phyloP scores from a whole-genome alignment of 306 rosid genomes.

The Cicer bijugum region DNA sequence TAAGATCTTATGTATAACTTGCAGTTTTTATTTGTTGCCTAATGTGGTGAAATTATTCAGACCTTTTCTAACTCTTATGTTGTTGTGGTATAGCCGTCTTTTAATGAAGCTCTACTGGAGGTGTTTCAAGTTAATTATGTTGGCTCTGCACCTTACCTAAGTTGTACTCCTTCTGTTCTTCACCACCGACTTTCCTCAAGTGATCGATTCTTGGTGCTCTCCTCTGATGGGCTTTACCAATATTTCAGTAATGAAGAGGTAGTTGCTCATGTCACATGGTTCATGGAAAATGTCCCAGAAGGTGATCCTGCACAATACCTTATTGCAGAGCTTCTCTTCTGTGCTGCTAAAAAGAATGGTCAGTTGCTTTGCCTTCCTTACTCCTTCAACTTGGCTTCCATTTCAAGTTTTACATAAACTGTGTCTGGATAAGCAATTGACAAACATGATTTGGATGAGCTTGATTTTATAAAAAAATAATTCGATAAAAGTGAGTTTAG shows the following conservation, averaged over 20 bases:
- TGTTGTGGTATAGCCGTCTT: conserved; percentile 54
- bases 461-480: not conserved
- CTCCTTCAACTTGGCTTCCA: not conserved
- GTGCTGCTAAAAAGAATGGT: conserved; percentile 76
- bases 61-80: conserved; percentile 9
- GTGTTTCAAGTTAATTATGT: conserved; percentile 63
- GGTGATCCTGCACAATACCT: conserved; percentile 83
- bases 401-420: not conserved
- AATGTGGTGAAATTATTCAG: conserved; percentile 3
- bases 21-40: not conserved
- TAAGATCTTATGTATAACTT: not conserved
- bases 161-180: conserved; percentile 60
- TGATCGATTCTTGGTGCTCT: conserved; percentile 69
- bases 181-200: conserved; percentile 70
- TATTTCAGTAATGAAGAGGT: conserved; percentile 75
- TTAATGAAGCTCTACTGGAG: conserved; percentile 59
- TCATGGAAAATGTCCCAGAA: conserved; percentile 70
- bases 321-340: conserved; percentile 70
- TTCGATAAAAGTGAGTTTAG: not conserved
- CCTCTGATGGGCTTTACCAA: conserved; percentile 71
- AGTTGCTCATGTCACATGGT: conserved; percentile 69
- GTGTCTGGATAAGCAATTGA: not conserved
- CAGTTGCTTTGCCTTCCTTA: conserved; percentile 41
- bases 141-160: conserved; percentile 58
- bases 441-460: not conserved